Evolutionary conservation across 2,329 filamentous ascomycete species (phyloP), one percentile per base, ranked within the genome.

Genomic region (Sphaceloma murrayae): DNA sequence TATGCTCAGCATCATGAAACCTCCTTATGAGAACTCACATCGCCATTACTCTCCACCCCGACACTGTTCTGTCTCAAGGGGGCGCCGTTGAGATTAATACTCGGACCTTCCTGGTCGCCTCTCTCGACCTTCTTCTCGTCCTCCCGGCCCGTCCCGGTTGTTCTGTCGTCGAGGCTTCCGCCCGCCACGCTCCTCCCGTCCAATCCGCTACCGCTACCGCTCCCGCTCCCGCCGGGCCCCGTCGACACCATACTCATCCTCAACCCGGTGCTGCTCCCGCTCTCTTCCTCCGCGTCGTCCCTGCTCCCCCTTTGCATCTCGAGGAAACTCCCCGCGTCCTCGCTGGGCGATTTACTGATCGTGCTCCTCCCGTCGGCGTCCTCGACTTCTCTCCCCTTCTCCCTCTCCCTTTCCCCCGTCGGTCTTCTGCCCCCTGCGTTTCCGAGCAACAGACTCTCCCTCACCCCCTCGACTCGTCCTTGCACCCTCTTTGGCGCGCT

Each of bases 401-500:
- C 11, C 14, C 3, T 16, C 39, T 5, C n/a, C 14, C 6, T 21
- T 4, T 36, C 8, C n/a, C 5, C 11, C 14, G 17, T n/a, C n/a
- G n/a, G n/a, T n/a, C n/a, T n/a, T n/a, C n/a, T n/a, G n/a, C n/a
- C n/a, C n/a, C n/a, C n/a, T n/a, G n/a, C n/a, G n/a, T n/a, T n/a
- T n/a, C n/a, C 31, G 40, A 45, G 29, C 4, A 43, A 29, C 5
- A 43, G 14, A 30, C 16, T 36, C 17, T 38, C 40, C 4, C 39
- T 27, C 19, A 36, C 21, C 33, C 38, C 42, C 3, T 36, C 39
- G 6, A 47, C 33, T 13, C 40, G 42, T 29, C 19, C 40, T 7
- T 22, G 14, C 2, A 39, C 31, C 4, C 32, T 24, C 13, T 22
- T 43, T 17, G 32, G 32, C 24, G 39, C 56, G n/a, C 54, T 64